A percentile compares a stretch with the other conserved stretches of the same genome.
These are phyloP conservation scores for Tetrapisispora namnaoensis DNA, from an alignment of 805 yeast species.

Conservation along the genomic window DNA sequence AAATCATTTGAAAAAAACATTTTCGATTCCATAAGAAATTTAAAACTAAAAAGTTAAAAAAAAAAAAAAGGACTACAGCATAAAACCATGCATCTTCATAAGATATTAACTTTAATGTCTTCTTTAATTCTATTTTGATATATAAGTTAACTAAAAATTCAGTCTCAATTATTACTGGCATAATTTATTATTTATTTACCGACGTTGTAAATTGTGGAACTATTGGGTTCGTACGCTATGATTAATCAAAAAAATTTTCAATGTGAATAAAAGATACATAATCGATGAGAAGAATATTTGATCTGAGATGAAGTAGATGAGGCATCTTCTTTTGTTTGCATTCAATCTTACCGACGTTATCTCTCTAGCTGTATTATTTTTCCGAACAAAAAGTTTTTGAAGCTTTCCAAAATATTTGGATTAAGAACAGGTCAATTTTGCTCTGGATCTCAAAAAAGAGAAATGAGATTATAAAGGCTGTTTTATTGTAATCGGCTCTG, in stretches of 20 bases:
- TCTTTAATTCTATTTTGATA: too few species aligned
- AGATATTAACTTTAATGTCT: too few species aligned
- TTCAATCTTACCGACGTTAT: too few species aligned
- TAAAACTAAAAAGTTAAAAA: background rate
- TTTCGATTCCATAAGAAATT: background rate
- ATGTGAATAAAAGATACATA: background rate
- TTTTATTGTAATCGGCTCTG: too few species aligned
- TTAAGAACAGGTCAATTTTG: too few species aligned
- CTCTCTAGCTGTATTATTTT: background rate
- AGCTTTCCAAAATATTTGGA: too few species aligned
- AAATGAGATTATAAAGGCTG: too few species aligned
- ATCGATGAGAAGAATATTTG: background rate
- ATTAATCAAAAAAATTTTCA: background rate
- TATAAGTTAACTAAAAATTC: too few species aligned
- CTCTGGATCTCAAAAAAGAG: too few species aligned
- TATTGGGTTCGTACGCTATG: background rate
- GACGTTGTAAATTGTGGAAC: background rate
- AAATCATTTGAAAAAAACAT: conserved; percentile 8
- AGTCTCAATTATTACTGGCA: background rate
- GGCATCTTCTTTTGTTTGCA: background rate
- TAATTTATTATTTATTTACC: background rate
- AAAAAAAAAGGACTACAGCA: too few species aligned
- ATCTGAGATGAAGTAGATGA: background rate
- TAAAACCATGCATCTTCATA: too few species aligned
- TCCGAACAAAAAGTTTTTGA: background rate